phyloP scores from a whole-genome alignment of 306 rosid species.

The Malus orientalis region DNA sequence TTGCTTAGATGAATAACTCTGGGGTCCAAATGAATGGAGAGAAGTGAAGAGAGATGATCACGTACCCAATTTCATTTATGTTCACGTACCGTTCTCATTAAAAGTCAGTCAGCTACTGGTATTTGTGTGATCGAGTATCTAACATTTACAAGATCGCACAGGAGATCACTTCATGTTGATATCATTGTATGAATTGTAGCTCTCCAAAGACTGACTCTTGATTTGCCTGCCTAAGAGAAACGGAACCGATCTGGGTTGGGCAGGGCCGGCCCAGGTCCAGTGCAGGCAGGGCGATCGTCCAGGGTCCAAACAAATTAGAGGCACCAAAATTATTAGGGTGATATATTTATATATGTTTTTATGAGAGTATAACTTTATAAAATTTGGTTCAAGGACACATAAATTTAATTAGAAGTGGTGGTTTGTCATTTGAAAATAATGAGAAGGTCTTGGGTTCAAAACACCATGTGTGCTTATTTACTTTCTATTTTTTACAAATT shows the following conservation, averaged over 20 bases:
- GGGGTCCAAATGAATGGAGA: background rate
- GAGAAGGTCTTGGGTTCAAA: too few species aligned
- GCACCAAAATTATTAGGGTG: too few species aligned
- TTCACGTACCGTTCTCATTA: background rate
- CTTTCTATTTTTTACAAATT: too few species aligned
- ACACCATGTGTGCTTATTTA: too few species aligned
- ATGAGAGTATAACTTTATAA: too few species aligned
- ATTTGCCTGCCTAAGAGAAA: background rate
- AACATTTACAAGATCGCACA: background rate
- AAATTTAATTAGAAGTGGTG: too few species aligned
- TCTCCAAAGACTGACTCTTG: background rate
- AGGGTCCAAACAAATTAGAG: too few species aligned
- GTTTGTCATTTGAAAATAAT: too few species aligned
- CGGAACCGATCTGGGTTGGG: background rate
- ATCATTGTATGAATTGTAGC: background rate
- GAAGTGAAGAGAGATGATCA: background rate
- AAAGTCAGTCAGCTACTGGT: background rate
- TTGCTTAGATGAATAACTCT: background rate
- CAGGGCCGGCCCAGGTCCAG: background rate
- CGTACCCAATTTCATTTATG: background rate
- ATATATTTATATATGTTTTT: too few species aligned
- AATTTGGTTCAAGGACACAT: too few species aligned
- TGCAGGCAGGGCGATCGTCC: too few species aligned
- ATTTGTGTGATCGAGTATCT: background rate
- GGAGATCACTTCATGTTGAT: background rate